These are phyloP conservation scores for Aspergillus floridensis DNA, from an alignment of 2,329 filamentous ascomycete genomes.

Conservation along the genomic window DNA sequence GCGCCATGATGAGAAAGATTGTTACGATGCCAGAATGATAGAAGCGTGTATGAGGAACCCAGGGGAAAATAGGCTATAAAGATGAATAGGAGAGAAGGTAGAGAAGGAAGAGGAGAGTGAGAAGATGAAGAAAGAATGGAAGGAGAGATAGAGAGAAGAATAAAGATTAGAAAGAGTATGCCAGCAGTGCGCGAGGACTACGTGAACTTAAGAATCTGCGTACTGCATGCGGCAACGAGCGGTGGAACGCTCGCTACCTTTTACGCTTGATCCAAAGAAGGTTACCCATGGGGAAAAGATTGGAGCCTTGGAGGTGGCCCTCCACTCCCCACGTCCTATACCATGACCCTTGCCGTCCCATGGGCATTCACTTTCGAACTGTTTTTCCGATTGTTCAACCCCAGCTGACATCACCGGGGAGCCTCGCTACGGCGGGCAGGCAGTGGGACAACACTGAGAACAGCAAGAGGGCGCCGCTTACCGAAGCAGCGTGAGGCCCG, in stretches of 20 bases:
- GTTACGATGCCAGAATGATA: not conserved
- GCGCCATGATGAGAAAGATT: conserved; percentile 44
- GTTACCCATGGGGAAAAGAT: conserved; percentile 6
- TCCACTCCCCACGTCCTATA: not conserved
- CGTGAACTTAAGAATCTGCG: conserved; percentile 1
- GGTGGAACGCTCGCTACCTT: not conserved
- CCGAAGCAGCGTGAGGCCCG: not conserved
- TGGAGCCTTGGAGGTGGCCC: not conserved
- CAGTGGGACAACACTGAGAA: not conserved
- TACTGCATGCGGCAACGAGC: conserved; percentile 1
- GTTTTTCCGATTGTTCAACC: not conserved
- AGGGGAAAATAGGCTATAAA: not conserved
- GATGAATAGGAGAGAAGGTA: not conserved
- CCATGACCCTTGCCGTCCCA: not conserved
- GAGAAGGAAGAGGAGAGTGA: not conserved
- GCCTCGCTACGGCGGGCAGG: not conserved
- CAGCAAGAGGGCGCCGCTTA: not conserved
- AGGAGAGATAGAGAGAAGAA: not conserved
- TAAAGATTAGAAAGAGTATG: not conserved
- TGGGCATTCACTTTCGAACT: not conserved
- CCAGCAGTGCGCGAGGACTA: not conserved
- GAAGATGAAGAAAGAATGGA: too few relatives aligned
- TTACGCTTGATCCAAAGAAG: not conserved
- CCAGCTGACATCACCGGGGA: conserved; percentile 1
- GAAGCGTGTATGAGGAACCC: not conserved